These are phyloP conservation scores for Domatiomyces catenatus DNA, from an alignment of 2,329 filamentous ascomycete species.

Conservation along the genomic window DNA sequence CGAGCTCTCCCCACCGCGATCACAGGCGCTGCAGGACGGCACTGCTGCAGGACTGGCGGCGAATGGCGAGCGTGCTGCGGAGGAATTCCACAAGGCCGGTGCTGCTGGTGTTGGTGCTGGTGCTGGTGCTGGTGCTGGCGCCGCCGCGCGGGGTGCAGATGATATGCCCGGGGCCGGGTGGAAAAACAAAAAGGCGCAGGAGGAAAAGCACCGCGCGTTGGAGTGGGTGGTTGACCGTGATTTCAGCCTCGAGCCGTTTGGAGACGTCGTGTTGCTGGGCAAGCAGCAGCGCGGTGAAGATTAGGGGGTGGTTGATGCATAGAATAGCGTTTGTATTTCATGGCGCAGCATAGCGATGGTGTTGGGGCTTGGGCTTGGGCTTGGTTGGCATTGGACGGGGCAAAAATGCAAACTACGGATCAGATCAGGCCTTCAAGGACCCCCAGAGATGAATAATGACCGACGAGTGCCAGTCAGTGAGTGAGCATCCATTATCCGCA, in stretches of 20 bases:
- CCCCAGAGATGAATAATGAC: not conserved
- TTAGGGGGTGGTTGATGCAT: not conserved
- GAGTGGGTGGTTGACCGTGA: conserved; percentile 37
- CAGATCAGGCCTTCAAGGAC: not conserved
- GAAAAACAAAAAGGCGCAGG: conserved; percentile 41
- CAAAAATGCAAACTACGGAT: not conserved
- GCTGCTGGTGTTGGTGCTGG: not conserved
- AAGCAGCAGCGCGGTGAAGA: not conserved
- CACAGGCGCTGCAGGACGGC: conserved; percentile 3
- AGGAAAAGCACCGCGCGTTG: conserved; percentile 38
- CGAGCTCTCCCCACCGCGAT: conserved; percentile 17
- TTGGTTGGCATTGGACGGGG: not conserved
- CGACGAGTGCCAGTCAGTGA: not conserved
- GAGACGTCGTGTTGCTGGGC: conserved; percentile 11
- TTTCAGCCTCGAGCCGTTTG: conserved; percentile 27
- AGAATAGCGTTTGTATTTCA: not conserved
- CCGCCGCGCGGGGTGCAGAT: conserved; percentile 21
- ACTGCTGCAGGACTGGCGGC: not conserved
- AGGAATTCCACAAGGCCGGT: not conserved
- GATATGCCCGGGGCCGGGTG: conserved; percentile 37
- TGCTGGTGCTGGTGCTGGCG: too few relatives aligned
- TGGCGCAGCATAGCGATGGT: conserved; percentile 1
- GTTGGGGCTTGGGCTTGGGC: not conserved
- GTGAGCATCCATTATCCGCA: not conserved
- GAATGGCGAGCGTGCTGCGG: not conserved